Evolutionary conservation across 306 rosid species (phyloP).

Genomic region (Fragaria vesca): DNA sequence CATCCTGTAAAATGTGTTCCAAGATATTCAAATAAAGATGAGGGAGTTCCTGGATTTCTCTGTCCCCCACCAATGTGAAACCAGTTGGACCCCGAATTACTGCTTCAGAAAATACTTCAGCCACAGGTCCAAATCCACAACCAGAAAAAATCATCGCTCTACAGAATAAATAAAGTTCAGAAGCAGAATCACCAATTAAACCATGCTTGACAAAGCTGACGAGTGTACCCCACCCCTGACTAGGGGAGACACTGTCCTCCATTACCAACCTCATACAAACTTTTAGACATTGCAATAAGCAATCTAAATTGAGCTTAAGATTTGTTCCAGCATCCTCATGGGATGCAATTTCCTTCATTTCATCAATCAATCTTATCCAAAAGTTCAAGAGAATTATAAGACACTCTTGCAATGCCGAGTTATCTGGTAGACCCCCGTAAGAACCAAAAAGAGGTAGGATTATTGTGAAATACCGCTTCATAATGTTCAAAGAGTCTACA

Average conservation of each 20-base stretch:
- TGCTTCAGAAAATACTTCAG: slow-evolving; percentile 72
- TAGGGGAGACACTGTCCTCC: slow-evolving; percentile 88
- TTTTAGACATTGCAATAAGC: slow-evolving; percentile 62
- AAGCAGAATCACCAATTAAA: slow-evolving; percentile 54
- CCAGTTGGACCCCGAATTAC: slow-evolving; percentile 46
- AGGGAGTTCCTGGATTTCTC: slow-evolving; percentile 61
- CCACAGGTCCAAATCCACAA: slow-evolving; percentile 80
- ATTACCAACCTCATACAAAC: slow-evolving; percentile 74
- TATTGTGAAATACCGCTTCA: slow-evolving; percentile 69
- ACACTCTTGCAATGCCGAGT: slow-evolving; percentile 93
- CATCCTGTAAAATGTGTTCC: slow-evolving; percentile 63
- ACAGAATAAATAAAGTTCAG: slow-evolving; percentile 63
- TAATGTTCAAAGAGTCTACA: slow-evolving; percentile 71
- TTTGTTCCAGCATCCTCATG: slow-evolving; percentile 44
- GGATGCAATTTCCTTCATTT: slow-evolving; percentile 59
- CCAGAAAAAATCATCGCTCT: slow-evolving; percentile 87
- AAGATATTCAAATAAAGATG: slow-evolving; percentile 64
- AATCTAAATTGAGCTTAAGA: slow-evolving; percentile 51
- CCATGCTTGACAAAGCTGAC: slow-evolving; percentile 56
- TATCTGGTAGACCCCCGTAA: slow-evolving; percentile 63
- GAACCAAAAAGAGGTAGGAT: slow-evolving; percentile 59
- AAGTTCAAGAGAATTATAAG: slow-evolving; percentile 76
- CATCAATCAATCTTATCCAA: slow-evolving; percentile 84
- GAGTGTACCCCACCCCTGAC: slow-evolving; percentile 85
- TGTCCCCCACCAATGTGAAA: slow-evolving; percentile 34